A percentile compares a stretch with the other conserved stretches of the same genome.
phyloP scores from a whole-genome alignment of 2,329 filamentous ascomycete species.

The Trichoderma lentiforme region DNA sequence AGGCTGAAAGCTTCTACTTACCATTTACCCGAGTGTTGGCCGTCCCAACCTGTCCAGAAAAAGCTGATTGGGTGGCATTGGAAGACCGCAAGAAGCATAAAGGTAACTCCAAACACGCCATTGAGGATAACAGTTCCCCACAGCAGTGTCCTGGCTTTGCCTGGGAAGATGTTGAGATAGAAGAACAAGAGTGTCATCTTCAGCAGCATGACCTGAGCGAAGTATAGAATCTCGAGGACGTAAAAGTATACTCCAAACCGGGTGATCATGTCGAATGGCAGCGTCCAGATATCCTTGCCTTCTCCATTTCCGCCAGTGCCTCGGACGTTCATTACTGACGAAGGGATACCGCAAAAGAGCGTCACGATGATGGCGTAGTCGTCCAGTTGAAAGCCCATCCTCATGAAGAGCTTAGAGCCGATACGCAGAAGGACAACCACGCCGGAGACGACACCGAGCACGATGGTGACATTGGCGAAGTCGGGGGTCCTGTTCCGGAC shows the following conservation, averaged over 20 bases:
- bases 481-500: conserved; percentile 4
- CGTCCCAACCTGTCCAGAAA: conserved; percentile 34
- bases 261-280: conserved; percentile 24
- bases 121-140: conserved; percentile 34
- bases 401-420: conserved; percentile 26
- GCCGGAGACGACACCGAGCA: conserved; percentile 23
- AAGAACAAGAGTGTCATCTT: conserved; percentile 42
- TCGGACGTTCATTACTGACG: conserved; percentile 25
- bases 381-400: conserved; percentile 31
- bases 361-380: conserved; percentile 29
- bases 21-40: background rate
- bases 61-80: conserved; percentile 40
- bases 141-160: conserved; percentile 26
- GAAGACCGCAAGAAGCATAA: conserved; percentile 33
- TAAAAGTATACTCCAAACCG: conserved; percentile 31
- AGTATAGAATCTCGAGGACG: conserved; percentile 38
- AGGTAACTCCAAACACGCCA: conserved; percentile 30
- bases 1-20: background rate
- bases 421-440: conserved; percentile 22
- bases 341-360: conserved; percentile 23
- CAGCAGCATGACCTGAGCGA: conserved; percentile 35
- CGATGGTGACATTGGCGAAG: conserved; percentile 10
- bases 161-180: conserved; percentile 43
- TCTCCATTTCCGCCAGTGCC: conserved; percentile 28
- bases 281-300: conserved; percentile 35